Evolutionary conservation across 2,329 filamentous ascomycete genomes (phyloP), one percentile per base, ranked within the genome.

Genomic region (Rutstroemia sydowiana): DNA sequence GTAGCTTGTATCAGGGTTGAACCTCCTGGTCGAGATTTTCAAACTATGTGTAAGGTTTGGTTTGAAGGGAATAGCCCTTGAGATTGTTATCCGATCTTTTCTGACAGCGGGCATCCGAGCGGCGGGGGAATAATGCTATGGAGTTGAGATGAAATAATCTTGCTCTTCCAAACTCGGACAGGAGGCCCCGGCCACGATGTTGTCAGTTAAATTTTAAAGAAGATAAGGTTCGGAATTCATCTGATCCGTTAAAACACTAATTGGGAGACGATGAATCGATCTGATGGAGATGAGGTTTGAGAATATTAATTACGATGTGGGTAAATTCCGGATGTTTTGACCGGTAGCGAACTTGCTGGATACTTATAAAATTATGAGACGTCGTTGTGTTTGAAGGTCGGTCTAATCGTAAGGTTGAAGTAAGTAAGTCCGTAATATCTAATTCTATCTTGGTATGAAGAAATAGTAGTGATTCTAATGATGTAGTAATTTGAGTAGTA

Each of bases 61-160:
- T 66, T 68, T 66, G 67, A 71, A 70, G 67, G 64, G 73, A 70
- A 58, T 55, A 65, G 72, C 72, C 73, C 73, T 76, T 57, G 71
- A 73, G 70, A 72, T 71, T 61, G 67, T 67, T 61, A 73, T 75
- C 69, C 69, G 72, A 71, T 76, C 73, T 75, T 75, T 73, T 61
- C 70, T 70, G 66, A 71, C 70, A 68, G 73, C 69, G 65, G 70
- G 76, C 76, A 80, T 78, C 68, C 73, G 75, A 71, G 70, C 75
- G 71, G 48, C 41, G 48, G 40, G 40, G 31, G 23, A 21, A 28
- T 36, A 10, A 45, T 50, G 43, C 23, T 14, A 21, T 7, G 13
- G 9, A 45, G 48, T 5, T 50, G 23, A 30, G 48, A 50, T 45
- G 48, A 45, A 37, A 40, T n/a, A n/a, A n/a, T n/a, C n/a, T n/a